A percentile compares a stretch with the other conserved stretches of the same genome.
Evolutionary conservation across 257 asterid species (phyloP).

Genomic region (Verbascum thapsus): DNA sequence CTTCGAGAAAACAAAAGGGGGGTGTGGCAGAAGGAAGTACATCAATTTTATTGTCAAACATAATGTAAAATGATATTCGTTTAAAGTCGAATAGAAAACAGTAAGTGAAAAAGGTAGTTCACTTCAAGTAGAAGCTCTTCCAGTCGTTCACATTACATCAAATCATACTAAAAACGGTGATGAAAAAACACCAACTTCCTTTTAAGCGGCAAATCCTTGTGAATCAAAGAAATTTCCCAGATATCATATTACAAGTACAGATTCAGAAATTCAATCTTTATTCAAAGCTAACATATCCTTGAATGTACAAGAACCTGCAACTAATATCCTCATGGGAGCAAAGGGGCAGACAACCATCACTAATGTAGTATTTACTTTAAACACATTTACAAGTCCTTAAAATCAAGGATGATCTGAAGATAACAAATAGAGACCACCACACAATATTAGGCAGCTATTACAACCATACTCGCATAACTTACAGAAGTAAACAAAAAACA

Average conservation of each 20-base stretch:
- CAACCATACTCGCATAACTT: too few relatives aligned
- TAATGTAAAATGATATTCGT: neutral
- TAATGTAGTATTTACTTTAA: neutral
- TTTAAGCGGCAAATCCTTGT: neutral
- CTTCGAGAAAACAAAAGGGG: neutral
- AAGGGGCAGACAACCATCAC: neutral
- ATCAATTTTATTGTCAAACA: neutral
- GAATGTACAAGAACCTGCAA: neutral
- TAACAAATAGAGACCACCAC: neutral
- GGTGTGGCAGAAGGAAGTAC: neutral
- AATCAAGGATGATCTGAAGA: neutral
- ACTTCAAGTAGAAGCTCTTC: neutral
- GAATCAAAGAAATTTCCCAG: neutral
- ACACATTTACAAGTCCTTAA: neutral
- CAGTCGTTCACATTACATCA: neutral
- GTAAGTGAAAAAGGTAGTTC: neutral
- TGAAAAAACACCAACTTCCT: neutral
- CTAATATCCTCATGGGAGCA: neutral
- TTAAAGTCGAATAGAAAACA: neutral
- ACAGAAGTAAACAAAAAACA: neutral
- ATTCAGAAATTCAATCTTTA: neutral
- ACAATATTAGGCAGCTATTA: too few relatives aligned
- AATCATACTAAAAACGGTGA: neutral
- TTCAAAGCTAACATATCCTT: neutral
- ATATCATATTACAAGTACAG: neutral